Evolutionary conservation across 306 rosid species (phyloP).

Genomic region (Vicia villosa): DNA sequence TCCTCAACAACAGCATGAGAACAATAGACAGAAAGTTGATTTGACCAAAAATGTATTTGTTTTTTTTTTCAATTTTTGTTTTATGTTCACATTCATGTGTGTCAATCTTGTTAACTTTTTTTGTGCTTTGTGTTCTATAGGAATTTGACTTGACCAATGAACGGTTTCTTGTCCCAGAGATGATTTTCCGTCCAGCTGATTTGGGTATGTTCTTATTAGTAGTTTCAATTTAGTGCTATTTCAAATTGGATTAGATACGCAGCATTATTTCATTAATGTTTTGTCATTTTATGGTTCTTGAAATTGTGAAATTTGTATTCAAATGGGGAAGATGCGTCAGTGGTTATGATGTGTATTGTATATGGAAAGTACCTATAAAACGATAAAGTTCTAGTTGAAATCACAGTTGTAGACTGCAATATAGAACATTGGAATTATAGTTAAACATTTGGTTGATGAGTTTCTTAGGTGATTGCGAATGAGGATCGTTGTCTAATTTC

Average conservation of each 20-base stretch:
- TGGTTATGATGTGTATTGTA: not conserved
- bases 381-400: not conserved
- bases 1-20: slow-evolving; percentile 46
- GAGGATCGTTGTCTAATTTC: slow-evolving; percentile 26
- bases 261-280: not conserved
- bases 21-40: slow-evolving; percentile 58
- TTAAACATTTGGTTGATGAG: slow-evolving; percentile 16
- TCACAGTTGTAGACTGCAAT: not conserved
- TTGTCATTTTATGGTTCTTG: not conserved
- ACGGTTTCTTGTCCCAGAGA: slow-evolving; percentile 95
- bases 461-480: slow-evolving; percentile 21
- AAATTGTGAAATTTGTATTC: not conserved
- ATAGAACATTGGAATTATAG: not conserved
- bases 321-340: not conserved
- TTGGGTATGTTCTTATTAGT: slow-evolving; percentile 54
- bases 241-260: not conserved
- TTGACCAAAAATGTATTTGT: slow-evolving; percentile 69
- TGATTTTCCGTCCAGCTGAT: slow-evolving; percentile 96
- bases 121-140: slow-evolving; percentile 40
- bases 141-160: slow-evolving; percentile 94
- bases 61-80: slow-evolving; percentile 1
- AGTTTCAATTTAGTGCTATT: slow-evolving; percentile 1
- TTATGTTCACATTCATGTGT: not conserved
- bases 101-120: not conserved
- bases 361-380: not conserved